Evolutionary conservation across 441 rosid genomes (phyloP).

Genomic region (Arabidopsis hybrid): DNA sequence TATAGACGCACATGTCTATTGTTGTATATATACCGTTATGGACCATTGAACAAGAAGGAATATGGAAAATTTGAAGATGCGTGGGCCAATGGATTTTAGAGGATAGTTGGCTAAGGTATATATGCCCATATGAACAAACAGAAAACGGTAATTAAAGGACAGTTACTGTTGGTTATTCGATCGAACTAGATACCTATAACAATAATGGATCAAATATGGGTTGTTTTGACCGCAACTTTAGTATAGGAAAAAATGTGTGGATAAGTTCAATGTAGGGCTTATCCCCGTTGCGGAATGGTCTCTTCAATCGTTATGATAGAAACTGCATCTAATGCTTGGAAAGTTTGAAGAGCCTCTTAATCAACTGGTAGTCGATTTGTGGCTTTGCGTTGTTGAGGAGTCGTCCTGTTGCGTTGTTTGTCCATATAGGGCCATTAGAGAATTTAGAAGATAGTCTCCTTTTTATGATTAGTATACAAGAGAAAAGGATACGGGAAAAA

Average conservation of each 20-base stretch:
- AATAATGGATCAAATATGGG: too few species aligned
- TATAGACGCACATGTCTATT: not conserved
- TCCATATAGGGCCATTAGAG: too few species aligned
- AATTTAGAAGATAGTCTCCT: too few species aligned
- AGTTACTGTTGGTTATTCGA: too few species aligned
- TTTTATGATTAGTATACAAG: too few species aligned
- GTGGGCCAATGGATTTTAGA: not conserved
- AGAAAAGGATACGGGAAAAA: too few species aligned
- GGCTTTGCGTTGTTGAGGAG: not conserved
- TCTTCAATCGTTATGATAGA: not conserved
- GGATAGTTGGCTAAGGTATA: not conserved
- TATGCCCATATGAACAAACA: not conserved
- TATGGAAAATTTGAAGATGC: not conserved
- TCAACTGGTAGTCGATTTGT: not conserved
- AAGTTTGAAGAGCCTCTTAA: not conserved
- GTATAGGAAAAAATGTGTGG: not conserved
- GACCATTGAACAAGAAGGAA: not conserved
- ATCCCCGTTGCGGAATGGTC: not conserved
- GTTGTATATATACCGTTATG: not conserved
- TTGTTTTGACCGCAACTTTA: too few species aligned
- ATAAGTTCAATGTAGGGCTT: not conserved
- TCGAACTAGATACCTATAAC: too few species aligned
- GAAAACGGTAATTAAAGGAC: not conserved
- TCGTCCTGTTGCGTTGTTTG: not conserved
- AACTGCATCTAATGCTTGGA: not conserved